A percentile compares a stretch with the other conserved stretches of the same genome.
phyloP scores from a whole-genome alignment of 345 rosid species.

The Aquilaria sinensis region DNA sequence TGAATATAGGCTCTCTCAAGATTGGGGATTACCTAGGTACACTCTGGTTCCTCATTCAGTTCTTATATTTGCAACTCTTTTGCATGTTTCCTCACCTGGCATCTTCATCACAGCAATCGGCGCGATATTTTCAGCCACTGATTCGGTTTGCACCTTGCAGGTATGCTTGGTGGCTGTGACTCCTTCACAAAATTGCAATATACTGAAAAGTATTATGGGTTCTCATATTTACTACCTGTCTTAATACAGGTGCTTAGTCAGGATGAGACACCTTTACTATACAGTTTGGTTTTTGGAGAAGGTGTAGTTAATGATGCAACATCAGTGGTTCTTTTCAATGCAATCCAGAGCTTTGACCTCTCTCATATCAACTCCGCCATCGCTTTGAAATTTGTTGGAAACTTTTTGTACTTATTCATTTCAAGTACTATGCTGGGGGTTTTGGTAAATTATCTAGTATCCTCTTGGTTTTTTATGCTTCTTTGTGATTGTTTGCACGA shows the following conservation, averaged over 20 bases:
- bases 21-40: slow-evolving; percentile 86
- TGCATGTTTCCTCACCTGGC: background rate
- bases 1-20: slow-evolving; percentile 56
- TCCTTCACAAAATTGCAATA: background rate
- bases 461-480: background rate
- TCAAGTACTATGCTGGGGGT: slow-evolving; percentile 42
- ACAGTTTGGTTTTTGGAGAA: slow-evolving; percentile 48
- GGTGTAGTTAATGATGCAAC: slow-evolving; percentile 50
- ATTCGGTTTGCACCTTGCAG: slow-evolving; percentile 53
- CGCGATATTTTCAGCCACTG: slow-evolving; percentile 49
- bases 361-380: slow-evolving; percentile 28
- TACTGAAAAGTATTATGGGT: too few relatives aligned
- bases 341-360: slow-evolving; percentile 37
- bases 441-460: slow-evolving; percentile 11
- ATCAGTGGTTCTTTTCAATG: slow-evolving; percentile 48
- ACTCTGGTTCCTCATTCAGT: background rate
- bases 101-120: slow-evolving; percentile 36
- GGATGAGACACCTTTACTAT: slow-evolving; percentile 41
- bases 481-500: background rate
- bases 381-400: slow-evolving; percentile 30
- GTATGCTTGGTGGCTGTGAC: slow-evolving; percentile 12
- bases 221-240: background rate
- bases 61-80: background rate
- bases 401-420: slow-evolving; percentile 36
- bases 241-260: slow-evolving; percentile 36